Evolutionary conservation across 495 filamentous ascomycete species (phyloP), one percentile per base, ranked within the genome.

Genomic region (Lepidopterella palustris): DNA sequence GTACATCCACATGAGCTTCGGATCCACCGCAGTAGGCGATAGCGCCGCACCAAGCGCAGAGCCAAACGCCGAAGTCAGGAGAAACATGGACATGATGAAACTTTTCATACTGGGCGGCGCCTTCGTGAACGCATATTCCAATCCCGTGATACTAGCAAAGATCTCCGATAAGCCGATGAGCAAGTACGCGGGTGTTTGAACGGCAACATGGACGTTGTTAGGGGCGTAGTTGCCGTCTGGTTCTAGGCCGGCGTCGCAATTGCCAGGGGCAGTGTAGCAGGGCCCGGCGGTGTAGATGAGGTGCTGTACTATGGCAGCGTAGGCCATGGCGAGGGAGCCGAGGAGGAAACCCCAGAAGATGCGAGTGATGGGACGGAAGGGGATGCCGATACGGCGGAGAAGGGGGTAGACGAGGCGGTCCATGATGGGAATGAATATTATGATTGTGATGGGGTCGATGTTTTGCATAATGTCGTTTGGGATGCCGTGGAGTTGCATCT

Each of bases 71-170:
- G 15, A 27, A 26, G 58, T 70, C 20, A 70, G 39, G 53, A 70
- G 28, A 28, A 68, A 68, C 9, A 70, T 40, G 1, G 42, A 21
- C 64, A 70, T 65, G 28, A 70, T 60, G 28, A 72, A 71, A 28
- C 60, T 61, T 56, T 73, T 70, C 86, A 92, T 89, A 71, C 85
- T 89, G 60, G 76, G 79, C 5, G 89, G 89, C 0, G 89, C 87
- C 73, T 92, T 89, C 65, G 83, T 87, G 70, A 84, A 90, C 4
- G 88, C 89, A 59, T 91, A 90, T 64, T 84, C 82, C 25, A 65
- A 68, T 45, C 60, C 71, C 61, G 61, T 71, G 63, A 88, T 79
- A 50, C 78, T 83, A 0, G 85, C 84, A 60, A 89, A 79, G 60
- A 88, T 87, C 72, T 89, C 87, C n/a, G 83, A 83, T n/a, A 89